Percentiles rank a stretch among this genome's conserved stretches.
Conservation (phyloP, 805 yeast species). For the Wickerhamia fluorescens region DNA sequence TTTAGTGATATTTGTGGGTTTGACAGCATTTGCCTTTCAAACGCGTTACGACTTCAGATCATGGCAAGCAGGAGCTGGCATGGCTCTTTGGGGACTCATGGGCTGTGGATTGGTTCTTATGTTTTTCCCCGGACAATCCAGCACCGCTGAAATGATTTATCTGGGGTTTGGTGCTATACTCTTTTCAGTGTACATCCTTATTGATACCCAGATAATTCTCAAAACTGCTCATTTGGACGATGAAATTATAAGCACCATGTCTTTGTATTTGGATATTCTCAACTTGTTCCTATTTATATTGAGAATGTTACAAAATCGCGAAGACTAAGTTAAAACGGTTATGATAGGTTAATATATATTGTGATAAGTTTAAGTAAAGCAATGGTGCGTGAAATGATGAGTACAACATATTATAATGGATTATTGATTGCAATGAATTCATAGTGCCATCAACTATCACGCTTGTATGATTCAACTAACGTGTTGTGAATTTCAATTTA, state of each 20-base stretch:
- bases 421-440: no score
- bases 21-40: constrained; percentile 71
- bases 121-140: constrained; percentile 51
- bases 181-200: constrained; percentile 63
- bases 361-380: no score
- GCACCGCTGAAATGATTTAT: constrained; percentile 58
- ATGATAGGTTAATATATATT: neutral
- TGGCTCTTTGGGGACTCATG: constrained; percentile 59
- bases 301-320: constrained; percentile 43
- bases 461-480: no score
- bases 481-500: no score
- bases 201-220: constrained; percentile 79
- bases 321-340: constrained; percentile 2
- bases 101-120: constrained; percentile 66
- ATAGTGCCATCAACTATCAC: no score
- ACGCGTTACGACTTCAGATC: constrained; percentile 67
- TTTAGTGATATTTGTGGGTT: constrained; percentile 62
- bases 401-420: no score
- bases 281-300: constrained; percentile 74
- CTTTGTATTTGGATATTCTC: constrained; percentile 73
- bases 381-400: no score
- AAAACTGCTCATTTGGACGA: constrained; percentile 74
- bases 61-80: constrained; percentile 51
- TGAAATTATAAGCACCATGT: constrained; percentile 73
- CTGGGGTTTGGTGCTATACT: constrained; percentile 68